Conservation (phyloP, 2,329 filamentous ascomycete genomes). For the Fusarium nygamai region DNA sequence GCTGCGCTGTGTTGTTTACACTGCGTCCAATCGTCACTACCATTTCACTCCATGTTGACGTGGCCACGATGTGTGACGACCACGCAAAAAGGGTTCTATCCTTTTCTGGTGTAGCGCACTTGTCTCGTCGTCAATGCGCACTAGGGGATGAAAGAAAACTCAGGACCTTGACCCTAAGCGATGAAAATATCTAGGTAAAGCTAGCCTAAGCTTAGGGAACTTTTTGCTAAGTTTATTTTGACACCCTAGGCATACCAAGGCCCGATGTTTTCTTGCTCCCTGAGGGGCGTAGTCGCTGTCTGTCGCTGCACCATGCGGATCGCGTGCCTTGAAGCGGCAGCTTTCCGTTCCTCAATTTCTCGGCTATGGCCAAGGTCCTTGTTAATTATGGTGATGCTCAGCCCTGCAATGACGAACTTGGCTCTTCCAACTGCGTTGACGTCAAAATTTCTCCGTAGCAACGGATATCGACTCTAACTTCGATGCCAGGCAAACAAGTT, state of each 20-base stretch:
- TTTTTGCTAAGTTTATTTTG: too few species aligned
- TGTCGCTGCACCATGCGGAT: slow-evolving; percentile 10
- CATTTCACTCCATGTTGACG: slow-evolving; percentile 17
- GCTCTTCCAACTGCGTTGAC: slow-evolving; percentile 8
- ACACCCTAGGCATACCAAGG: too few species aligned
- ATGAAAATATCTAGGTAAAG: too few species aligned
- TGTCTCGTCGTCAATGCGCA: slow-evolving; percentile 5
- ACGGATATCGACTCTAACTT: neutral
- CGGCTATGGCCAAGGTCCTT: slow-evolving; percentile 4
- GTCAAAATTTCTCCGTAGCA: slow-evolving; percentile 29
- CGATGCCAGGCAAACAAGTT: neutral
- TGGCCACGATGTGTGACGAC: slow-evolving; percentile 30
- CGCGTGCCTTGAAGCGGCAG: slow-evolving; percentile 19
- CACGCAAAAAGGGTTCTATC: slow-evolving; percentile 11
- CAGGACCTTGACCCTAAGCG: too few species aligned
- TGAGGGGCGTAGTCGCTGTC: neutral
- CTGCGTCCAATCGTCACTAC: neutral
- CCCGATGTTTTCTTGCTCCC: too few species aligned
- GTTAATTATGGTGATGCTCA: slow-evolving; percentile 7
- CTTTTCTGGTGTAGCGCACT: slow-evolving; percentile 13
- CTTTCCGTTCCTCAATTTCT: slow-evolving; percentile 21
- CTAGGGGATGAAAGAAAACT: too few species aligned
- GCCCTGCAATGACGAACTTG: slow-evolving; percentile 22
- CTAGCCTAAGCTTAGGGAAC: too few species aligned
- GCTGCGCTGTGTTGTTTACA: slow-evolving; percentile 5